phyloP scores from a whole-genome alignment of 1,284 basidiomycete genomes.

The Wolfiporia cocos region DNA sequence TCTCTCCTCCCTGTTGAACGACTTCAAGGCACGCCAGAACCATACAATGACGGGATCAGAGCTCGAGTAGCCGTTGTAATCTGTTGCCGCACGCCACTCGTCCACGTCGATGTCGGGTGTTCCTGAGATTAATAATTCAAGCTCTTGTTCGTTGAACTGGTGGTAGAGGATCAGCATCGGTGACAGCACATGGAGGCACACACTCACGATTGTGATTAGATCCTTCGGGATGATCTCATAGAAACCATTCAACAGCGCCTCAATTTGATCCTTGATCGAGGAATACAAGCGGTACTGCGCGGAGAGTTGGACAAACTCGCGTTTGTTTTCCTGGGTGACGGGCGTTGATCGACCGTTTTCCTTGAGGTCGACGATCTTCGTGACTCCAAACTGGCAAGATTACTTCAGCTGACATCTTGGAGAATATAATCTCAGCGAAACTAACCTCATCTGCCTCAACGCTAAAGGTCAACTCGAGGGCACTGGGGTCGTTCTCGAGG shows the following conservation, averaged over 20 bases:
- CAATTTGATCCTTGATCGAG: slow-evolving; percentile 96
- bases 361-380: slow-evolving; percentile 83
- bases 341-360: slow-evolving; percentile 74
- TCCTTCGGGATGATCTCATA: slow-evolving; percentile 94
- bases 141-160: slow-evolving; percentile 95
- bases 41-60: slow-evolving; percentile 94
- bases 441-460: slow-evolving; percentile 87
- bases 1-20: slow-evolving; percentile 94
- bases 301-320: slow-evolving; percentile 92
- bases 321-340: slow-evolving; percentile 94
- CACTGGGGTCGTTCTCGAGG: slow-evolving; percentile 84
- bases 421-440: slow-evolving; percentile 2
- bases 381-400: slow-evolving; percentile 77
- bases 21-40: slow-evolving; percentile 99
- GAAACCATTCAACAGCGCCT: slow-evolving; percentile 87
- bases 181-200: no score
- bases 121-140: slow-evolving; percentile 96
- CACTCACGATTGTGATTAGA: slow-evolving; percentile 68
- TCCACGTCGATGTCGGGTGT: slow-evolving; percentile 99
- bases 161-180: slow-evolving; percentile 23
- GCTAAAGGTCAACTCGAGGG: slow-evolving; percentile 83
- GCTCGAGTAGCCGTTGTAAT: slow-evolving; percentile 81
- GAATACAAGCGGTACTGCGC: slow-evolving; percentile 90
- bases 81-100: slow-evolving; percentile 94
- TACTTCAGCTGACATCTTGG: neutral